Evolutionary conservation across 2,329 filamentous ascomycete genomes (phyloP).

Genomic region (Ophiocordyceps camponoti-saundersi): DNA sequence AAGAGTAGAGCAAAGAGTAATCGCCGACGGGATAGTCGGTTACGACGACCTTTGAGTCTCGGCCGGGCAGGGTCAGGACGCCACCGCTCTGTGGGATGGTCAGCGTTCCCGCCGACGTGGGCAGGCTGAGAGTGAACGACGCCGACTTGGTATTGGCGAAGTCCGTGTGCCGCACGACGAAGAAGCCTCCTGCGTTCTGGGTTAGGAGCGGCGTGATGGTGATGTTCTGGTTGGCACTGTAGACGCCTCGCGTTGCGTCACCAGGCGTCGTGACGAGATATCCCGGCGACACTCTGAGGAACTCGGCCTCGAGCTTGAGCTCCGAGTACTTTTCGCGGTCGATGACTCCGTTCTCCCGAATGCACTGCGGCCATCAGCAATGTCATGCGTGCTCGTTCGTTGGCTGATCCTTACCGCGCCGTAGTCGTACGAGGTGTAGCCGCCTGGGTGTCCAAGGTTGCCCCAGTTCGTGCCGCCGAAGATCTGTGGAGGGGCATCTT

Average conservation of each 20-base stretch:
- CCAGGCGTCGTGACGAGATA: constrained; percentile 46
- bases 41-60: constrained; percentile 52
- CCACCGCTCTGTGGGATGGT: constrained; percentile 42
- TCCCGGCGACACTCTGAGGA: constrained; percentile 53
- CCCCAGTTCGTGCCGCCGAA: constrained; percentile 77
- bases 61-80: constrained; percentile 37
- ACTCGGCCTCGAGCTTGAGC: constrained; percentile 59
- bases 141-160: constrained; percentile 42
- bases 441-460: constrained; percentile 53
- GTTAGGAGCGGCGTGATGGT: constrained; percentile 44
- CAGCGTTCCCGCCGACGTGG: constrained; percentile 38
- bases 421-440: constrained; percentile 42
- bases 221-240: constrained; percentile 32
- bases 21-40: constrained; percentile 48
- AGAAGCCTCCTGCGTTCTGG: constrained; percentile 40
- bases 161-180: constrained; percentile 47
- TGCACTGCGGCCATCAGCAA: constrained; percentile 13
- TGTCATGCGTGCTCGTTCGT: neutral
- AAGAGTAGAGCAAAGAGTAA: constrained; percentile 46
- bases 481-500: constrained; percentile 23
- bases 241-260: constrained; percentile 29
- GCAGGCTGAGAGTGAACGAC: constrained; percentile 45
- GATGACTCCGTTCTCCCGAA: constrained; percentile 53
- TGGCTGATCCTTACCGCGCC: constrained; percentile 17
- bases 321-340: constrained; percentile 64